A percentile compares a stretch with the other conserved stretches of the same genome.
phyloP scores from a whole-genome alignment of 805 yeast species.

The Ogataea populi-albae region DNA sequence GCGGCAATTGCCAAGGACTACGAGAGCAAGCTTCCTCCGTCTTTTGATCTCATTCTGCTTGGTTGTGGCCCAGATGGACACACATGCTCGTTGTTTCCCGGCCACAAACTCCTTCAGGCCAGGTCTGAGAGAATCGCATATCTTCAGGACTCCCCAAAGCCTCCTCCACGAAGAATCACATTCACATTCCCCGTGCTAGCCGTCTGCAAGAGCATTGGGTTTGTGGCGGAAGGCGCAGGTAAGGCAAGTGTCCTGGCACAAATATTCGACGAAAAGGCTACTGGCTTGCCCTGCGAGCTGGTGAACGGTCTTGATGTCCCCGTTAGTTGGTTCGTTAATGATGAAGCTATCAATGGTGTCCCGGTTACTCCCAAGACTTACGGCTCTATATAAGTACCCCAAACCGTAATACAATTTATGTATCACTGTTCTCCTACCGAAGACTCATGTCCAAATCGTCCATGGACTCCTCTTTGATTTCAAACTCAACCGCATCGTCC shows the following conservation, averaged over 20 bases:
- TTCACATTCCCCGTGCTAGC: conserved; percentile 76
- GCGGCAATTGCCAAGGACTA: conserved; percentile 63
- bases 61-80: conserved; percentile 98
- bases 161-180: conserved; percentile 90
- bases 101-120: conserved; percentile 65
- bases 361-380: conserved; percentile 20
- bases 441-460: conserved; percentile 5
- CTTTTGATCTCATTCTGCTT: conserved; percentile 65
- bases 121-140: conserved; percentile 50
- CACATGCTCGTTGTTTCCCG: conserved; percentile 91
- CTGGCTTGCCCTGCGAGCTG: conserved; percentile 64
- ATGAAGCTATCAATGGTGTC: conserved; percentile 70
- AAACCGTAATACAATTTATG: conserved; percentile 10
- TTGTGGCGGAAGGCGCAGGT: conserved; percentile 87
- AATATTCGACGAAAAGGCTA: conserved; percentile 52
- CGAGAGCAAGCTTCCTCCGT: conserved; percentile 51
- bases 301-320: conserved; percentile 60
- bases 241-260: conserved; percentile 71
- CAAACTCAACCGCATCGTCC: conserved; percentile 26
- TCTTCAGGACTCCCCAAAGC: conserved; percentile 85
- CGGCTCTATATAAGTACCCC: conserved; percentile 1
- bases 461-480: conserved; percentile 18
- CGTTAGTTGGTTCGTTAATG: conserved; percentile 82
- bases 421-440: conserved; percentile 2
- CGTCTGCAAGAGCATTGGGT: conserved; percentile 55